These are phyloP conservation scores for Colletotrichum brevisporum DNA, from an alignment of 2,329 filamentous ascomycete species.

Conservation along the genomic window DNA sequence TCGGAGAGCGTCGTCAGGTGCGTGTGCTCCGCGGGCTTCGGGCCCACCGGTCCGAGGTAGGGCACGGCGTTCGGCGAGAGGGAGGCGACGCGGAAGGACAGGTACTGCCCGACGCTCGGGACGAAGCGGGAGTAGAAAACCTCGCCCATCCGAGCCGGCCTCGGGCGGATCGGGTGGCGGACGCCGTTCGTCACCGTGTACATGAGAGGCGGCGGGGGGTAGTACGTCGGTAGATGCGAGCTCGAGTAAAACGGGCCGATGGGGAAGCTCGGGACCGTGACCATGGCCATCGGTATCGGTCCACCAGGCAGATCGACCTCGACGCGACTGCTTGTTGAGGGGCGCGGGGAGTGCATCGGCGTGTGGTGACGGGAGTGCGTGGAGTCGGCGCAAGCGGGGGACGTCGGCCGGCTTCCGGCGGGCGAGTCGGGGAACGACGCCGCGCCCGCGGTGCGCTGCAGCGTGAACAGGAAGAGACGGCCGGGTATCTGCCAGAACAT, in stretches of 20 bases:
- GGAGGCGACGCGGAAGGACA: conserved; percentile 90
- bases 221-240: conserved; percentile 92
- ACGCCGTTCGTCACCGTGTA: conserved; percentile 84
- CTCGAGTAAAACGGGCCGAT: conserved; percentile 83
- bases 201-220: conserved; percentile 85
- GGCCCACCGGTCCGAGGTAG: conserved; percentile 72
- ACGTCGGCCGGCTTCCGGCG: conserved; percentile 66
- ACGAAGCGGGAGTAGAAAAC: conserved; percentile 92
- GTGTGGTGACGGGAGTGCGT: conserved; percentile 45
- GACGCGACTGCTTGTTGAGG: conserved; percentile 44
- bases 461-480: conserved; percentile 88
- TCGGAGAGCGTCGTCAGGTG: conserved; percentile 65
- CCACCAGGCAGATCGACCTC: conserved; percentile 55
- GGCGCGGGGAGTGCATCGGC: conserved; percentile 46
- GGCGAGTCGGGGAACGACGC: conserved; percentile 65
- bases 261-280: conserved; percentile 55
- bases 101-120: conserved; percentile 84
- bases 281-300: conserved; percentile 53
- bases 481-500: conserved; percentile 95
- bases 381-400: conserved; percentile 58
- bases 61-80: conserved; percentile 74
- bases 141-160: conserved; percentile 90
- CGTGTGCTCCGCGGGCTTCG: conserved; percentile 54
- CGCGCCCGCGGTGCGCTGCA: conserved; percentile 69
- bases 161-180: conserved; percentile 88